phyloP scores from a whole-genome alignment of 306 rosid species.

The Pachyrhizus erosus region DNA sequence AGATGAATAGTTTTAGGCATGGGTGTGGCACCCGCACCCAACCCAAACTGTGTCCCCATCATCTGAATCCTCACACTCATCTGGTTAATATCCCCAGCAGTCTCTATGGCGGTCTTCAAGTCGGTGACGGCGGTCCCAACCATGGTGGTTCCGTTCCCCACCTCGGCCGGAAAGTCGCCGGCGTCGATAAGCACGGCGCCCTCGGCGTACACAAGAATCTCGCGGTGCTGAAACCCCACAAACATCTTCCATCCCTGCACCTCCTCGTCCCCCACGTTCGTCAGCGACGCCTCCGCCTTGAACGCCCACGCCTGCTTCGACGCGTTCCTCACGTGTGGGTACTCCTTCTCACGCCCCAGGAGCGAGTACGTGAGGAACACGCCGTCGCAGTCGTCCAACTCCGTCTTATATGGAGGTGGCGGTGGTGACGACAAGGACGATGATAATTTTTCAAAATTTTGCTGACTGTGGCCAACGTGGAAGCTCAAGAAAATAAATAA shows the following conservation, averaged over 20 bases:
- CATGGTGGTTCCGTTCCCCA: constrained; percentile 74
- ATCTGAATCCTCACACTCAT: constrained; percentile 58
- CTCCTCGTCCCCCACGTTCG: constrained; percentile 68
- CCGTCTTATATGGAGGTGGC: background rate
- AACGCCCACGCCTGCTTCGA: constrained; percentile 89
- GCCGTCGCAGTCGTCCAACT: constrained; percentile 63
- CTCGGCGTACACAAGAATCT: constrained; percentile 64
- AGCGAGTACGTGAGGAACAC: constrained; percentile 71
- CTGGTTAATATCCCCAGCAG: constrained; percentile 66
- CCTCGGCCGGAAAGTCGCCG: constrained; percentile 66
- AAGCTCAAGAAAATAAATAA: constrained; percentile 28
- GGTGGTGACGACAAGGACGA: background rate
- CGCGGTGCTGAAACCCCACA: constrained; percentile 77
- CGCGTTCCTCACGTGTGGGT: constrained; percentile 65
- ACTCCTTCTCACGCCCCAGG: constrained; percentile 51
- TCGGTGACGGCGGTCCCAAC: constrained; percentile 58
- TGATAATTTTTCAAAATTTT: background rate
- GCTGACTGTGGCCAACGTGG: constrained; percentile 48
- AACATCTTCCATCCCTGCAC: constrained; percentile 75
- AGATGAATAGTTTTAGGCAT: constrained; percentile 84
- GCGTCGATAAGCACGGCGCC: constrained; percentile 65
- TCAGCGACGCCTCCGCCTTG: constrained; percentile 59
- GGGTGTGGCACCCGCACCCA: constrained; percentile 47
- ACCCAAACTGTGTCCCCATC: constrained; percentile 72
- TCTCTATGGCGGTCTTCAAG: constrained; percentile 71